Conservation (phyloP, 768 basidiomycete species). For the Rossbeevera mucosa region DNA sequence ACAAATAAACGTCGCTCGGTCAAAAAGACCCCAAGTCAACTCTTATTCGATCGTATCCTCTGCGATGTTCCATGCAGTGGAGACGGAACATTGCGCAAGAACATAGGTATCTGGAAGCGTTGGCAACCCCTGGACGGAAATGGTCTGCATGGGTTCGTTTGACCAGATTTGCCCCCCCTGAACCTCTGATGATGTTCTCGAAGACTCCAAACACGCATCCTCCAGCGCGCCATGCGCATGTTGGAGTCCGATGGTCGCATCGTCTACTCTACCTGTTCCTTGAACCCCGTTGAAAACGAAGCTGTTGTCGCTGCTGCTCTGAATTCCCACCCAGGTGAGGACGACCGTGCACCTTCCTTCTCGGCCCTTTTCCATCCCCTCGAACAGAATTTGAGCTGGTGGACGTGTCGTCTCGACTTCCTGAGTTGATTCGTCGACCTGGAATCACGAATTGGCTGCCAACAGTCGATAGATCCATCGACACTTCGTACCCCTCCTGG, state of each 20-base stretch:
- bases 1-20: slow-evolving; percentile 28
- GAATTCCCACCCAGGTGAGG: slow-evolving; percentile 57
- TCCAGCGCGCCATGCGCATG: slow-evolving; percentile 89
- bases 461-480: slow-evolving; percentile 51
- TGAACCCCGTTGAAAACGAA: slow-evolving; percentile 97
- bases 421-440: slow-evolving; percentile 66
- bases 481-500: slow-evolving; percentile 54
- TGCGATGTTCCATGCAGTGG: slow-evolving; percentile 98
- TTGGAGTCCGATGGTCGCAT: slow-evolving; percentile 78
- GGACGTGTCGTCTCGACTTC: slow-evolving; percentile 69
- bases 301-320: slow-evolving; percentile 88
- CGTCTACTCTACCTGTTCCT: slow-evolving; percentile 96
- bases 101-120: slow-evolving; percentile 88
- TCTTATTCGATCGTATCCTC: slow-evolving; percentile 89
- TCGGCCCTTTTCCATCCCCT: neutral
- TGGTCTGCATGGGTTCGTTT: slow-evolving; percentile 75
- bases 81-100: slow-evolving; percentile 94
- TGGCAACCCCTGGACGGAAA: slow-evolving; percentile 91
- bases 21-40: slow-evolving; percentile 40
- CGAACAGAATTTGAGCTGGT: slow-evolving; percentile 67
- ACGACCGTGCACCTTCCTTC: neutral
- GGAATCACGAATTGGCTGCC: slow-evolving; percentile 81
- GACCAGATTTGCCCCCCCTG: neutral
- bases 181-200: slow-evolving; percentile 5
- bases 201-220: slow-evolving; percentile 89